phyloP scores from a whole-genome alignment of 148 eudicot species.

The Vaccinium macrocarpon region DNA sequence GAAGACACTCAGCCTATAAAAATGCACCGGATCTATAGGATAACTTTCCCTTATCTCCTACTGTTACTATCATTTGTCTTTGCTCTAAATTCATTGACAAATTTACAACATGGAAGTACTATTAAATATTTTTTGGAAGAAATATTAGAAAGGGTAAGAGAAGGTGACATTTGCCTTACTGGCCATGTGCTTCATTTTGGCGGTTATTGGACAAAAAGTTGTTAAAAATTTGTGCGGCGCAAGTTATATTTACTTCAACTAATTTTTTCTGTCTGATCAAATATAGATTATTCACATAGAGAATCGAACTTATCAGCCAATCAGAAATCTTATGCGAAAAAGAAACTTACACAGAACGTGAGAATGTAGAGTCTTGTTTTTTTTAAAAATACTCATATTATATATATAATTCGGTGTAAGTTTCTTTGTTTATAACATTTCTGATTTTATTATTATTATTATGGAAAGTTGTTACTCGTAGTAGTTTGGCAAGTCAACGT shows the following conservation, averaged over 20 bases:
- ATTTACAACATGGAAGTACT: background rate
- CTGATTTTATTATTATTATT: no score
- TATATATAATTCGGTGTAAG: no score
- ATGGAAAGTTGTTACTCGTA: background rate
- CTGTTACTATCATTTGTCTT: background rate
- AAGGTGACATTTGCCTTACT: background rate
- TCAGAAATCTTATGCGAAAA: no score
- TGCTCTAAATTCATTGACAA: background rate
- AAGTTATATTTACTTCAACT: no score
- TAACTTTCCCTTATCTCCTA: background rate
- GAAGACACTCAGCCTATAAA: background rate
- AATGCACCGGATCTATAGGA: background rate
- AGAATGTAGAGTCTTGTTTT: no score
- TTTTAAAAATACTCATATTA: no score
- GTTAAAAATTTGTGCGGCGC: background rate
- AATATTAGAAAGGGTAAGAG: background rate
- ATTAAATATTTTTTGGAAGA: background rate
- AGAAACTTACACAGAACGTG: no score
- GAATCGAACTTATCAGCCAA: no score
- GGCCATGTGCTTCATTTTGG: slow-evolving; percentile 1
- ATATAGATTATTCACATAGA: no score
- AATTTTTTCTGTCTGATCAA: no score
- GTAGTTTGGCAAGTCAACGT: background rate
- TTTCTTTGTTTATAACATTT: no score
- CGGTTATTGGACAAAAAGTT: background rate